phyloP scores from a whole-genome alignment of 2,329 filamentous ascomycete genomes.

The Xylariales sp. region DNA sequence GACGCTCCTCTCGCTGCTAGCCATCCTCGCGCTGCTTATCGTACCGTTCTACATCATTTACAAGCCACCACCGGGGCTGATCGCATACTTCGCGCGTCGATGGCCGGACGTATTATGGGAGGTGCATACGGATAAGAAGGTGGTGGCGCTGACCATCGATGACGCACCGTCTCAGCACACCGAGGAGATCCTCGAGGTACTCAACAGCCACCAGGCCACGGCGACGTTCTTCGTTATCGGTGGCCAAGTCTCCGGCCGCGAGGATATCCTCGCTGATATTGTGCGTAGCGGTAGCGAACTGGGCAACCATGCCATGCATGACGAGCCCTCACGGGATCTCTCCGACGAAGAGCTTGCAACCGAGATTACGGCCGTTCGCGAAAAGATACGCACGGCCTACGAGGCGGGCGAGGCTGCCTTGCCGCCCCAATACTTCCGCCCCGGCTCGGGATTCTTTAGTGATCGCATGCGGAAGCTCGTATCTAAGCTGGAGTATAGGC shows the following conservation, averaged over 20 bases:
- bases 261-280: constrained; percentile 66
- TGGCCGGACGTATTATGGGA: constrained; percentile 87
- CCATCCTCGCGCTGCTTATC: constrained; percentile 51
- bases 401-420: constrained; percentile 49
- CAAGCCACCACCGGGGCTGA: constrained; percentile 79
- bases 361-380: constrained; percentile 73
- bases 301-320: constrained; percentile 89
- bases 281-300: constrained; percentile 76
- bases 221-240: constrained; percentile 94
- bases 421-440: constrained; percentile 77
- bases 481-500: constrained; percentile 70
- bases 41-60: constrained; percentile 76
- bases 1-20: constrained; percentile 60
- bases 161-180: constrained; percentile 84
- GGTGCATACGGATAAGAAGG: constrained; percentile 66
- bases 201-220: constrained; percentile 73
- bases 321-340: constrained; percentile 78
- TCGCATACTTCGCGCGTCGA: constrained; percentile 74
- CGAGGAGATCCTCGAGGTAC: constrained; percentile 72
- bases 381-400: constrained; percentile 52
- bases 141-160: constrained; percentile 87
- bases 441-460: constrained; percentile 87
- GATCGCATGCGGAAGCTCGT: constrained; percentile 73
- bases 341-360: constrained; percentile 66
- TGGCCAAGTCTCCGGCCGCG: constrained; percentile 71